Base-by-base conservation (phyloP, 495 filamentous ascomycete genomes). In the Penicillium riverlandense region DNA sequence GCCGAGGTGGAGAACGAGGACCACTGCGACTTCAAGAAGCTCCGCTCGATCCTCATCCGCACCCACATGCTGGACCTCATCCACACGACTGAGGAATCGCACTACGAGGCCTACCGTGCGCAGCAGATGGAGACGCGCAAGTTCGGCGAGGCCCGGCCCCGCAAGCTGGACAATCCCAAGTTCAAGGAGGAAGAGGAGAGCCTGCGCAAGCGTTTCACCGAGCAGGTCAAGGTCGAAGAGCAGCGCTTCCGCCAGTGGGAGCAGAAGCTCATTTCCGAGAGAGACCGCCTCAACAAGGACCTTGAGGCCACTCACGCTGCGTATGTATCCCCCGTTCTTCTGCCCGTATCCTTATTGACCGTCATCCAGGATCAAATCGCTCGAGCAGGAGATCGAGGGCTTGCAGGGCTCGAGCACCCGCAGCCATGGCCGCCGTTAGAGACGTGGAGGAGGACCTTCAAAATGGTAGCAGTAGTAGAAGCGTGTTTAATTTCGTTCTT, bases 61-160 rank as follows among this genome's bases (percentile, higher is more conserved):
- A 98, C 94, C n/a, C 92, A 98, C 75, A 98, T 98, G 92, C 82
- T 98, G 47, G 92, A 98, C 60, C 83, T 98, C 37, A 98, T 98
- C 66, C 94, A 97, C 79, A 98, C 92, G 38, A 97, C 92, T 47
- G 92, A 98, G 72, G 92, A 98, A 74, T 82, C 85, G 53, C 92
- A 98, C 77, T 98, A 98, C 75, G 92, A 98, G 66, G 92, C 88
- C 41, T 98, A 98, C 75, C 90, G 92, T 54, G 92, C 94, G 30
- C 87, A 92, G 65, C 92, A 98, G 69, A 98, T 98, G 92, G 92
- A 98, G 82, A 98, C 92, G 41, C 82, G 92, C 67, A 98, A 98
- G 71, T 97, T 97, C 54, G 92, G 92, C 66, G 92, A 98, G 76
- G 91, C 91, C 35, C 80, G 92, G 41, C 92, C 92, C 50, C 77